These are phyloP conservation scores for Fusarium austroafricanum DNA, from an alignment of 2,329 filamentous ascomycete genomes.

Conservation along the genomic window DNA sequence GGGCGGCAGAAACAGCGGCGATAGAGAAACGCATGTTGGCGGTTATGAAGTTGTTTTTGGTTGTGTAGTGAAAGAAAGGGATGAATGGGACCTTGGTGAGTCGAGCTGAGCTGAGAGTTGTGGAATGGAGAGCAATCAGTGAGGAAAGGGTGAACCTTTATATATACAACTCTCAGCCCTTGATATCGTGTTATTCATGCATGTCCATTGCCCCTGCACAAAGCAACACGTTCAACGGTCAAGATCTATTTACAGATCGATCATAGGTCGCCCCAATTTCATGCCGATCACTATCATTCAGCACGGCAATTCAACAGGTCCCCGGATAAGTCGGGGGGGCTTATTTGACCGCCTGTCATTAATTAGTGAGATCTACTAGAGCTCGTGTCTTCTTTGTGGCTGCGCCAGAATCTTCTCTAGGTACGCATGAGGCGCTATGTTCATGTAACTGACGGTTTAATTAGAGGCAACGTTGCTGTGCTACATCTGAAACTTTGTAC, in stretches of 20 bases:
- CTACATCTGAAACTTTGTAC: conserved; percentile 1
- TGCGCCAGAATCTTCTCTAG: conserved; percentile 10
- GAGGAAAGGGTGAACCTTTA: conserved; percentile 5
- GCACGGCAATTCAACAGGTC: conserved; percentile 3
- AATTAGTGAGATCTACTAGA: not conserved
- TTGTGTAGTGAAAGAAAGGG: not conserved
- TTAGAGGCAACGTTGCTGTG: conserved; percentile 19
- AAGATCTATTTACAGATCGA: conserved; percentile 29
- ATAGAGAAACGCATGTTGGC: conserved; percentile 45
- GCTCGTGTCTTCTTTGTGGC: conserved; percentile 1
- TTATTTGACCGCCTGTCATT: not conserved
- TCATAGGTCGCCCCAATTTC: conserved; percentile 18
- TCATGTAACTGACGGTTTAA: not conserved
- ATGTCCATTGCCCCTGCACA: not conserved
- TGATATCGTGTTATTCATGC: conserved; percentile 6
- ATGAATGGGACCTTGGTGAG: not conserved
- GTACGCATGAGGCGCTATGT: not conserved
- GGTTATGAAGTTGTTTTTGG: not conserved
- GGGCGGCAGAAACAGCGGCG: conserved; percentile 40
- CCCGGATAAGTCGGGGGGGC: conserved; percentile 10
- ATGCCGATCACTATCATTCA: conserved; percentile 13
- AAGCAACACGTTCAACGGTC: not conserved
- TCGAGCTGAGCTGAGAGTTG: not conserved
- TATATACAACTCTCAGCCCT: not conserved
- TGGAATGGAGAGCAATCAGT: not conserved